phyloP scores from a whole-genome alignment of 164 flowering plant species.

The Annona squamosa region DNA sequence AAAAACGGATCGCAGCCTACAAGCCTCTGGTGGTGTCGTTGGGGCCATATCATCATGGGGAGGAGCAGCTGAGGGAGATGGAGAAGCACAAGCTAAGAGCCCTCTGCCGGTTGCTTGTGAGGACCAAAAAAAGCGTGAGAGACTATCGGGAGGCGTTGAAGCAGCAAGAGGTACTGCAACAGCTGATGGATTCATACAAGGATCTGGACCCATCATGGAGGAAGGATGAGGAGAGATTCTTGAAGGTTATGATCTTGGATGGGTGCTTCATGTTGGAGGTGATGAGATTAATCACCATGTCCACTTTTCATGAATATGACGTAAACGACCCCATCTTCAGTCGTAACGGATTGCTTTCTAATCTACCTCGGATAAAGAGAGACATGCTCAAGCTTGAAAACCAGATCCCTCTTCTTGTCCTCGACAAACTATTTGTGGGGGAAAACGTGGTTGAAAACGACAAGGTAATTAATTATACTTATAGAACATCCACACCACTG shows the following conservation, averaged over 20 bases:
- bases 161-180: constrained; percentile 12
- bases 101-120: constrained; percentile 36
- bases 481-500: too few relatives aligned
- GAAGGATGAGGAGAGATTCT: constrained; percentile 19
- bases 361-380: constrained; percentile 38
- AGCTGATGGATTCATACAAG: constrained; percentile 26
- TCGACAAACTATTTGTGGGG: constrained; percentile 26
- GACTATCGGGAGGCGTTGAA: constrained; percentile 18
- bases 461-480: too few relatives aligned
- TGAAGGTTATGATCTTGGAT: constrained; percentile 44
- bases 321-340: constrained; percentile 58
- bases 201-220: constrained; percentile 25
- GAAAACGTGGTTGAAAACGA: too few relatives aligned
- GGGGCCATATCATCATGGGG: constrained; percentile 51
- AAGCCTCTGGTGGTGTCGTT: constrained; percentile 42
- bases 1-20: constrained; percentile 17
- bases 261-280: constrained; percentile 58
- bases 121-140: constrained; percentile 26
- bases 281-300: constrained; percentile 13
- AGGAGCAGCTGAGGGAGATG: constrained; percentile 25
- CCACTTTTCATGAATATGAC: constrained; percentile 26
- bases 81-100: constrained; percentile 53
- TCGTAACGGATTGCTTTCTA: constrained; percentile 36
- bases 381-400: constrained; percentile 66
- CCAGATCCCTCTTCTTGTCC: constrained; percentile 46